These are phyloP conservation scores for Escallonia rubra DNA, from an alignment of 129 eudicot genomes.

Conservation along the genomic window DNA sequence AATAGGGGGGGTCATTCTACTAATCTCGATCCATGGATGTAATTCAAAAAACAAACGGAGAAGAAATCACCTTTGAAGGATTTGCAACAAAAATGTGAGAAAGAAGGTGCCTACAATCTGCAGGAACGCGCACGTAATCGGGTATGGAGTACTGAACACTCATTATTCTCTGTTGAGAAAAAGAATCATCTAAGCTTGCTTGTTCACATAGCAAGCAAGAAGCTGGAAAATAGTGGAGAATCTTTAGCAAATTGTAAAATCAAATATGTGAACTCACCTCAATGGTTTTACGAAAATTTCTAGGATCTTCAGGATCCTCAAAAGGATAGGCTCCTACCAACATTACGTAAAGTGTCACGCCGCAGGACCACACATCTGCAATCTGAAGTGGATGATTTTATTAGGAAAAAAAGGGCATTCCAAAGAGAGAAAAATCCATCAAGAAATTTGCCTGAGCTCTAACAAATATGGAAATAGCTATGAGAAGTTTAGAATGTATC, in stretches of 20 bases:
- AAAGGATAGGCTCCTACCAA: slow-evolving; percentile 69
- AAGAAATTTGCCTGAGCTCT: neutral
- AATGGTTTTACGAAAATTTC: slow-evolving; percentile 59
- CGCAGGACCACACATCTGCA: slow-evolving; percentile 83
- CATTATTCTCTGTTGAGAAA: slow-evolving; percentile 51
- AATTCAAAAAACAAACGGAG: neutral
- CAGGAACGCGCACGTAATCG: slow-evolving; percentile 70
- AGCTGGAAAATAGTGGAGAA: neutral
- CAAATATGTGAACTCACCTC: slow-evolving; percentile 25
- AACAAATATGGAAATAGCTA: no score
- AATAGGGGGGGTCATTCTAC: no score
- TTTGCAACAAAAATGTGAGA: slow-evolving; percentile 68
- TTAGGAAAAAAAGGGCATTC: neutral
- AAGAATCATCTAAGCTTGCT: neutral
- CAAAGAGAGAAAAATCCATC: neutral
- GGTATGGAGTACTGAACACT: slow-evolving; percentile 67
- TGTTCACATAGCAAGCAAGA: neutral
- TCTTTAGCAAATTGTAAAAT: neutral
- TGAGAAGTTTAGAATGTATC: no score
- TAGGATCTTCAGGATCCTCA: slow-evolving; percentile 64
- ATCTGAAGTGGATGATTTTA: slow-evolving; percentile 27
- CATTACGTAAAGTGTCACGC: slow-evolving; percentile 68
- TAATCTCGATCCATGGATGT: no score
- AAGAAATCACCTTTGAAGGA: slow-evolving; percentile 57
- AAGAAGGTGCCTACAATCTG: slow-evolving; percentile 58